A percentile compares a stretch with the other conserved stretches of the same genome.
phyloP scores from a whole-genome alignment of 75 land plant species.

The Picea glauca region DNA sequence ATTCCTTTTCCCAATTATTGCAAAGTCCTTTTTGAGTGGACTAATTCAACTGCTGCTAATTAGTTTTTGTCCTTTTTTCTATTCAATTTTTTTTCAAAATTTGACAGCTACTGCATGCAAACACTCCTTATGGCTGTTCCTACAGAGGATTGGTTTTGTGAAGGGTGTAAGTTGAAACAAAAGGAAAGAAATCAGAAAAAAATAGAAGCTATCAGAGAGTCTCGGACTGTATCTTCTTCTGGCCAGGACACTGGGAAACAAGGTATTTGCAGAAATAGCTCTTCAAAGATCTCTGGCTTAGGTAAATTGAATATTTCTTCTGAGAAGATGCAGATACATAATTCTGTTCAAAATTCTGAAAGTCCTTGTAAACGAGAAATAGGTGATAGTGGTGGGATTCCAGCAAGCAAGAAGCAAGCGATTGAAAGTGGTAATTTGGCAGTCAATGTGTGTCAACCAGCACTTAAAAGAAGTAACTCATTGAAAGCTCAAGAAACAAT shows the following conservation, averaged over 20 bases:
- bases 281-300: neutral
- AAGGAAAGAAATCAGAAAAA: conserved; percentile 6
- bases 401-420: conserved; percentile 17
- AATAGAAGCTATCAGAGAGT: neutral
- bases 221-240: conserved; percentile 1
- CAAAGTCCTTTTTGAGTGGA: neutral
- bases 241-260: conserved; percentile 7
- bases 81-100: neutral
- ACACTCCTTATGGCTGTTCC: conserved; percentile 17
- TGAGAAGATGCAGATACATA: conserved; percentile 16
- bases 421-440: conserved; percentile 9
- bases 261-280: neutral
- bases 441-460: neutral
- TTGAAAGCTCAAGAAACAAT: neutral
- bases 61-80: neutral
- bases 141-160: conserved; percentile 30
- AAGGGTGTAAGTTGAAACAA: conserved; percentile 18
- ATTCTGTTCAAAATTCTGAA: conserved; percentile 11
- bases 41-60: neutral
- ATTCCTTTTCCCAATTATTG: neutral
- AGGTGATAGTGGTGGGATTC: conserved; percentile 8
- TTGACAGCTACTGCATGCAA: conserved; percentile 35
- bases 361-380: conserved; percentile 11
- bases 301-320: conserved; percentile 3
- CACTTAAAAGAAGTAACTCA: neutral